Evolutionary conservation across 202 grass and related monocot species (phyloP).

Genomic region (Schoenoplectus tabernaemontani): DNA sequence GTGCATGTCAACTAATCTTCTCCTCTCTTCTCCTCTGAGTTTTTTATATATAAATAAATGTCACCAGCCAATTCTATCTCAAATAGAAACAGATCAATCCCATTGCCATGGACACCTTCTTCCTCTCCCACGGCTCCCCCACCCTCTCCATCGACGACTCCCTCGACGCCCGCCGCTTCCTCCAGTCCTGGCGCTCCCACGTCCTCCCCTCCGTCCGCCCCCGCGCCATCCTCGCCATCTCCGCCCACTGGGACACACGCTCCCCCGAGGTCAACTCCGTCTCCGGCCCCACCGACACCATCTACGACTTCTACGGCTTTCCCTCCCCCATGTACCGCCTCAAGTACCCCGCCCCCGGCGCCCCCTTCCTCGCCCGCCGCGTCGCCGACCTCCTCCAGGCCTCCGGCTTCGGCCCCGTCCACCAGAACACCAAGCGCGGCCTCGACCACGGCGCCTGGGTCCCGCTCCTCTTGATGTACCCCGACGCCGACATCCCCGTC

Average conservation of each 20-base stretch:
- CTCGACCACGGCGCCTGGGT: conserved; percentile 39
- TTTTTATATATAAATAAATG: too few species aligned
- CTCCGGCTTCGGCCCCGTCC: conserved; percentile 22
- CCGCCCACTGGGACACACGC: conserved; percentile 27
- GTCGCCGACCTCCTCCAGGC: conserved; percentile 22
- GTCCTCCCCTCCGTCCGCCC: conserved; percentile 11
- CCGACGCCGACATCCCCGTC: conserved; percentile 32
- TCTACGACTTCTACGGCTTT: conserved; percentile 43
- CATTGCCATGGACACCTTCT: conserved; percentile 41
- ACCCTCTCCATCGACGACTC: conserved; percentile 34
- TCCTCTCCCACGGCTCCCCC: conserved; percentile 35
- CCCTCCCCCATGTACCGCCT: conserved; percentile 32
- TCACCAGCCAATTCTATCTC: too few species aligned
- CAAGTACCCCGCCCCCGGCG: conserved; percentile 35
- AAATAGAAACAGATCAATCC: too few species aligned
- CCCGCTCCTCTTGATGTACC: conserved; percentile 36
- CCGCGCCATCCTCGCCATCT: conserved; percentile 31
- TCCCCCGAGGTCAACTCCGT: conserved; percentile 20
- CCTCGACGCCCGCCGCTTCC: conserved; percentile 25
- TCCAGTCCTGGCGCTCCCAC: conserved; percentile 26
- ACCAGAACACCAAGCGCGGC: conserved; percentile 19
- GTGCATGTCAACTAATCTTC: too few species aligned
- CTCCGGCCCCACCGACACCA: conserved; percentile 25
- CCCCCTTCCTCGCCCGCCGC: conserved; percentile 16
- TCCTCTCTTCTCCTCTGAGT: too few species aligned